Evolutionary conservation across 2,329 filamentous ascomycete species (phyloP).

Genomic region (Apiospora koreana): DNA sequence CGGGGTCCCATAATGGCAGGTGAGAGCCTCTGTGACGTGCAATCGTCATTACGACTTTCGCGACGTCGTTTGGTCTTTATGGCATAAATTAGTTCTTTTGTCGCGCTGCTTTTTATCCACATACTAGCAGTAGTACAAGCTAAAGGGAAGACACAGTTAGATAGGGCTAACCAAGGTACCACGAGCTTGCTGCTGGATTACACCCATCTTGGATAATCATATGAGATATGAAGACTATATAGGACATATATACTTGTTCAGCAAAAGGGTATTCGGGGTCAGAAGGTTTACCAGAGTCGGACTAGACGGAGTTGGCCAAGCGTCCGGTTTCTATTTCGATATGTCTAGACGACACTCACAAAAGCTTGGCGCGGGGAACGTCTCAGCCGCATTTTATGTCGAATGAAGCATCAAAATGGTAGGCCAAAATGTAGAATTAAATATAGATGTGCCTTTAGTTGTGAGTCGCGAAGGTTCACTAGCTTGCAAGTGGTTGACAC

Average conservation of each 20-base stretch:
- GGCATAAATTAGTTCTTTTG: background rate
- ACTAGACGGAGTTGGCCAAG: background rate
- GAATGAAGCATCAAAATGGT: background rate
- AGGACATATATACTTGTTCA: background rate
- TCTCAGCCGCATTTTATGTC: background rate
- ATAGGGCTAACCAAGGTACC: background rate
- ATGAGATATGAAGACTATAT: background rate
- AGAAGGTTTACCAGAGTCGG: background rate
- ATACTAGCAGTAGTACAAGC: background rate
- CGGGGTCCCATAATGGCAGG: background rate
- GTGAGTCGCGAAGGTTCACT: background rate
- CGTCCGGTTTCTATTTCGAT: background rate
- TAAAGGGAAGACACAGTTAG: background rate
- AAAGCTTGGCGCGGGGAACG: background rate
- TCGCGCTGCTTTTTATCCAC: background rate
- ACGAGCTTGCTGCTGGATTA: background rate
- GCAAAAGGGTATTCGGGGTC: background rate
- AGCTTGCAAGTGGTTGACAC: background rate
- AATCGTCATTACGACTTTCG: background rate
- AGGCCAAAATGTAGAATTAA: background rate
- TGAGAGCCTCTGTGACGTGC: background rate
- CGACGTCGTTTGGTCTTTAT: background rate
- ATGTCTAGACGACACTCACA: background rate
- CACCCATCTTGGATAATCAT: too few relatives aligned
- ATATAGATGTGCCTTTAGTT: background rate